A percentile compares a stretch with the other conserved stretches of the same genome.
These are phyloP conservation scores for Arabidopsis lyrata DNA, from an alignment of 441 rosid species.

Conservation along the genomic window DNA sequence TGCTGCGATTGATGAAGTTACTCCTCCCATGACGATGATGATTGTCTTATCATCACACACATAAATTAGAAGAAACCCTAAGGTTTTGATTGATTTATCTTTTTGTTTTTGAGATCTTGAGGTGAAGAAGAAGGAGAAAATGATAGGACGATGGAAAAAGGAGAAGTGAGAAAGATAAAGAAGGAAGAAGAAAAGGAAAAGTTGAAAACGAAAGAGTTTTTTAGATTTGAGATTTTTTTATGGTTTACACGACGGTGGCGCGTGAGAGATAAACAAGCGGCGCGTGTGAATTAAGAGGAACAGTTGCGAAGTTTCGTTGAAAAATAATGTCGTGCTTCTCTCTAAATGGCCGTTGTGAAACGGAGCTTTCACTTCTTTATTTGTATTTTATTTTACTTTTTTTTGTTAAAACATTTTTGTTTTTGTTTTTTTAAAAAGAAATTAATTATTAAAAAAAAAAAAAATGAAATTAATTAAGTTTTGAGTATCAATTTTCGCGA, in stretches of 20 bases:
- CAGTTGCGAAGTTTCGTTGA: neutral
- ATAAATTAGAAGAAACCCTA: slow-evolving; percentile 41
- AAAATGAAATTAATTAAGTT: too few relatives aligned
- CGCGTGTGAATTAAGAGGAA: slow-evolving; percentile 19
- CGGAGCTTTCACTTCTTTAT: slow-evolving; percentile 4
- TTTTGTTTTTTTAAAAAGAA: too few relatives aligned
- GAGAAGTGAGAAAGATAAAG: slow-evolving; percentile 21
- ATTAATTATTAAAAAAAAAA: too few relatives aligned
- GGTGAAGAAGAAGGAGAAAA: slow-evolving; percentile 23
- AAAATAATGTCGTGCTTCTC: neutral
- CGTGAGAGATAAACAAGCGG: slow-evolving; percentile 15
- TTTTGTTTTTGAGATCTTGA: slow-evolving; percentile 42
- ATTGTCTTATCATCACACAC: slow-evolving; percentile 39
- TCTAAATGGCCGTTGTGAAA: slow-evolving; percentile 20
- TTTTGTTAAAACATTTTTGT: too few relatives aligned
- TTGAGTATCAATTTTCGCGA: too few relatives aligned
- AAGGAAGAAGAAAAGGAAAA: slow-evolving; percentile 3
- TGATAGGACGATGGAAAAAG: slow-evolving; percentile 20
- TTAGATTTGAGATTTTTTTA: neutral
- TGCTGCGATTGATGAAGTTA: slow-evolving; percentile 79
- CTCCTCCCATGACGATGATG: slow-evolving; percentile 62
- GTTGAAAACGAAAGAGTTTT: slow-evolving; percentile 26
- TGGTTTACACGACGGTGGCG: slow-evolving; percentile 32
- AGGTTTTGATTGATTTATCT: neutral
- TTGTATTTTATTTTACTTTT: neutral